Evolutionary conservation across 352 stramenopile species (phyloP).

Genomic region (Sclerospora graminicola): DNA sequence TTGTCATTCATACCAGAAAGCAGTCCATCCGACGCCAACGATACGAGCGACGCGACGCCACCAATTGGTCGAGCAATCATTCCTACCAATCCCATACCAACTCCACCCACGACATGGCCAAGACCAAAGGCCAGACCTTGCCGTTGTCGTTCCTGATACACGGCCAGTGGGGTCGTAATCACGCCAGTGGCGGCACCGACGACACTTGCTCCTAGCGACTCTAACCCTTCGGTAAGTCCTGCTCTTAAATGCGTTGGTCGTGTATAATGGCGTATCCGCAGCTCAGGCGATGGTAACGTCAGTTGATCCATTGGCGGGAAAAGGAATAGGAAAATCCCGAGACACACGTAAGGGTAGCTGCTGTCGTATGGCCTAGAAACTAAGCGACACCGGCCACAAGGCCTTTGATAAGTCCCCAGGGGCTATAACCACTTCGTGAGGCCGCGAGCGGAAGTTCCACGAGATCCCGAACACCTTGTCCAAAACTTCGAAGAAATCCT

Average conservation of each 20-base stretch:
- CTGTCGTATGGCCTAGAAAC: slow-evolving; percentile 59
- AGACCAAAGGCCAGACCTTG: slow-evolving; percentile 52
- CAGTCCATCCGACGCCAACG: slow-evolving; percentile 65
- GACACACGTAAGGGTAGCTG: slow-evolving; percentile 57
- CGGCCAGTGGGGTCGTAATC: slow-evolving; percentile 61
- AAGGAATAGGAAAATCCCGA: slow-evolving; percentile 79
- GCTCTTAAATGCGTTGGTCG: slow-evolving; percentile 54
- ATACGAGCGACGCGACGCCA: slow-evolving; percentile 67
- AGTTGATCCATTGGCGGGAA: slow-evolving; percentile 77
- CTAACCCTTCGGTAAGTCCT: slow-evolving; percentile 49
- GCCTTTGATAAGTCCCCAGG: slow-evolving; percentile 64
- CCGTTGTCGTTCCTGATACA: slow-evolving; percentile 58
- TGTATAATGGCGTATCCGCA: slow-evolving; percentile 50
- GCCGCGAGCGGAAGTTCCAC: slow-evolving; percentile 68
- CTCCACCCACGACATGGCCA: slow-evolving; percentile 51
- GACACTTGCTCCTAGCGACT: slow-evolving; percentile 61
- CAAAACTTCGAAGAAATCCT: slow-evolving; percentile 65
- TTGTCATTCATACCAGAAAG: too few species aligned
- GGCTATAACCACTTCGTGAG: slow-evolving; percentile 63
- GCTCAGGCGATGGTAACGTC: slow-evolving; percentile 47
- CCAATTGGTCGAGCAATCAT: slow-evolving; percentile 71
- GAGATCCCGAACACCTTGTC: slow-evolving; percentile 56
- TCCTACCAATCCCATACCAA: slow-evolving; percentile 71
- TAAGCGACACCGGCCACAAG: slow-evolving; percentile 57
- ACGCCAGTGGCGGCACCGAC: slow-evolving; percentile 67